phyloP scores from a whole-genome alignment of 345 rosid species.

The Barbarea vulgaris region DNA sequence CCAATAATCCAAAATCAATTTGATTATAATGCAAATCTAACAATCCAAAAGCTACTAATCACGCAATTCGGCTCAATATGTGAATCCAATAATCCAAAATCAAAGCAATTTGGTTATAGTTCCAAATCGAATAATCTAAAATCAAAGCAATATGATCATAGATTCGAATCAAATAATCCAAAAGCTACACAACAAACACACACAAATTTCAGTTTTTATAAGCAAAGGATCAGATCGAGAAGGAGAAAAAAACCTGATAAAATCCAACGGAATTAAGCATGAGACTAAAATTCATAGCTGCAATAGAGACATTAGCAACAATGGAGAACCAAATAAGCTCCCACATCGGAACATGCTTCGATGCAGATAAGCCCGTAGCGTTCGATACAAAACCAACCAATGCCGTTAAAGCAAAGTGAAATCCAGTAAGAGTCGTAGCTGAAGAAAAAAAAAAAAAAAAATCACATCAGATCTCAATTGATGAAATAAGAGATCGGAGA shows the following conservation, averaged over 20 bases:
- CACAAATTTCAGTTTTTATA: background rate
- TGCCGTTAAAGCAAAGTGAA: slow-evolving; percentile 87
- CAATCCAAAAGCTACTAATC: background rate
- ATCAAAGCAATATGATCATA: background rate
- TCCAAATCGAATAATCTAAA: background rate
- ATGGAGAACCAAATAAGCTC: slow-evolving; percentile 93
- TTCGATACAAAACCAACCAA: slow-evolving; percentile 81
- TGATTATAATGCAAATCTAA: background rate
- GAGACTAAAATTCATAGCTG: slow-evolving; percentile 92
- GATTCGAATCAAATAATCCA: background rate
- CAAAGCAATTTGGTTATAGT: background rate
- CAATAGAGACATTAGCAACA: slow-evolving; percentile 79
- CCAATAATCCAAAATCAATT: too few species aligned
- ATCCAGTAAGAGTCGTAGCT: slow-evolving; percentile 92
- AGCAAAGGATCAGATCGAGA: background rate
- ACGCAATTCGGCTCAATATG: background rate
- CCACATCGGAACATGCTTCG: slow-evolving; percentile 86
- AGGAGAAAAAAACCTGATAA: slow-evolving; percentile 55
- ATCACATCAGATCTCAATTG: slow-evolving; percentile 34
- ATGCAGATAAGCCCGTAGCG: slow-evolving; percentile 74
- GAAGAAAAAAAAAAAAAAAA: slow-evolving; percentile 7
- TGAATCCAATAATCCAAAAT: too few species aligned
- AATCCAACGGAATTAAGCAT: slow-evolving; percentile 96
- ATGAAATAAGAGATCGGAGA: background rate
- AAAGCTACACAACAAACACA: background rate